A percentile compares a stretch with the other conserved stretches of the same genome.
Evolutionary conservation across 176 grass and related monocot genomes (phyloP).

Genomic region (Bolboschoenus planiculmis): DNA sequence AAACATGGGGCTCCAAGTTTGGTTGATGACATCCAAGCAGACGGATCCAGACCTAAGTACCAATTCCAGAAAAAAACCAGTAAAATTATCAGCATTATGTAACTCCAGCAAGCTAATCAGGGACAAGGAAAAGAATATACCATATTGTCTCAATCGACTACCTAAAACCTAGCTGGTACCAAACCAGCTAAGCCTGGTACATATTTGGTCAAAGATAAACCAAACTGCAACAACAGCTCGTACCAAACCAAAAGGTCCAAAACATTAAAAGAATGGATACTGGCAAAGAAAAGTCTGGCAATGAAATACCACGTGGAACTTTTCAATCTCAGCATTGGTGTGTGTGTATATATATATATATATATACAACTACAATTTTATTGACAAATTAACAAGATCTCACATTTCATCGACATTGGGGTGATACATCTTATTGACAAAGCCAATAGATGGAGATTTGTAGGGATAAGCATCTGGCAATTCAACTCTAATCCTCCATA

Average conservation of each 20-base stretch:
- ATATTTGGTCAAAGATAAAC: neutral
- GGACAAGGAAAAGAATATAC: neutral
- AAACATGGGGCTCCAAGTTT: conserved; percentile 61
- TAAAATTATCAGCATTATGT: neutral
- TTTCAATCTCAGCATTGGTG: neutral
- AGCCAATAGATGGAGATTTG: conserved; percentile 54
- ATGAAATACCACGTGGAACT: neutral
- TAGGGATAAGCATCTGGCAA: conserved; percentile 52
- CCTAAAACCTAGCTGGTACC: neutral
- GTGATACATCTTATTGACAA: conserved; percentile 53
- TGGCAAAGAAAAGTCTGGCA: neutral
- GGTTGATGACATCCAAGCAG: conserved; percentile 58
- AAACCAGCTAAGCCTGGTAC: neutral
- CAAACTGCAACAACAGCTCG: neutral
- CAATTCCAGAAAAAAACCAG: neutral
- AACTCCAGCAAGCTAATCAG: neutral
- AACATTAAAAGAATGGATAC: neutral
- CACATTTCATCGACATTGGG: conserved; percentile 58
- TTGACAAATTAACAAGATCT: conserved; percentile 10
- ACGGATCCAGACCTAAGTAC: conserved; percentile 35
- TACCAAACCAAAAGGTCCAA: neutral
- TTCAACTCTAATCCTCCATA: conserved; percentile 47
- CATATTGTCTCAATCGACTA: neutral
- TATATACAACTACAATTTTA: neutral
- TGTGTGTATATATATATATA: no score